Base-by-base conservation (phyloP, 768 basidiomycete species). In the Mycena haematopus region DNA sequence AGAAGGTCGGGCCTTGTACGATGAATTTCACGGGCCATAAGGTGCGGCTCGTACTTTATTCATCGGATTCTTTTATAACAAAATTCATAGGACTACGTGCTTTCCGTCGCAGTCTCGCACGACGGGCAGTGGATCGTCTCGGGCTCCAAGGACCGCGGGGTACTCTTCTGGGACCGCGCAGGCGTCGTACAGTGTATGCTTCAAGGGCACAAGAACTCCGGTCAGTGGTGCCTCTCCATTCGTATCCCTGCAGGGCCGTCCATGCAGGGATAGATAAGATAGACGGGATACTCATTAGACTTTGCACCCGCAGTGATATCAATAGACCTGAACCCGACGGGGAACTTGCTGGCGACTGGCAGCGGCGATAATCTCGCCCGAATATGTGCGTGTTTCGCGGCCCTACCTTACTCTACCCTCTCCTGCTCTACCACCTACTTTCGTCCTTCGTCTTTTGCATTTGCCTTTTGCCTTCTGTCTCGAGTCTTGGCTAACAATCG, bases 41-140 rank as follows among this genome's bases (percentile, higher is more conserved):
- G 90, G 94, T 71, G 84, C 84, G 72, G 24, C 86, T 40, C 17
- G 35, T 42, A 5, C 42, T 47, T 44, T 5, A 2, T 27, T 54
- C 33, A 10, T 42, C 52, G 53, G 31, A 35, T 36, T 4, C 40
- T 53, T 54, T 53, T 53, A 35, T 56, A 46, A 57, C 21, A 42
- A 52, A 22, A 19, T 35, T 25, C 13, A 42, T 25, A 76, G 74
- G 73, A 76, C 57, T 76, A 74, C 44, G 72, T 74, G 17, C 66
- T 74, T 5, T 74, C 72, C 2, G 71, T 74, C 0, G 71, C 58
- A 17, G 92, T 95, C 51, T 94, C 93, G 49, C 91, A 94, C 65
- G 96, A 98, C 75, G 93, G 93, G 5, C 87, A 92, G 67, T 86
- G 95, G 92, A 90, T 99, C 68, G 96, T 97, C 13, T 95, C 93